Percentiles rank a stretch among this genome's conserved stretches.
phyloP scores from a whole-genome alignment of 768 basidiomycete genomes.

The Agaricus subrufescens region DNA sequence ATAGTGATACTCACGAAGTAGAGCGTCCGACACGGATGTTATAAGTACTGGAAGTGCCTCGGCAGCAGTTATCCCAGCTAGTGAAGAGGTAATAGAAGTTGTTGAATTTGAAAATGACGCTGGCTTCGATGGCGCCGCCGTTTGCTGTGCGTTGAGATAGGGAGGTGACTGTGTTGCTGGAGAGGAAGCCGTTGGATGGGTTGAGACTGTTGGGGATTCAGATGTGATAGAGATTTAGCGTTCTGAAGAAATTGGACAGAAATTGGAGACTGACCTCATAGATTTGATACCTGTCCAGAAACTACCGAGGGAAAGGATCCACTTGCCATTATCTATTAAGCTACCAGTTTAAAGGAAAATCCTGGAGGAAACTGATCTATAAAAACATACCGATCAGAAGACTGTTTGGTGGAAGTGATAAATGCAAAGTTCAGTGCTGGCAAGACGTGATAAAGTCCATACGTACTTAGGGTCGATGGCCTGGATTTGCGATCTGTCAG shows the following conservation, averaged over 20 bases:
- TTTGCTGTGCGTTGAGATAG: slow-evolving; percentile 41
- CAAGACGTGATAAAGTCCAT: background rate
- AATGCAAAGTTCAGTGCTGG: background rate
- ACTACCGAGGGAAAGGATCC: slow-evolving; percentile 48
- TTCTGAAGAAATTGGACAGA: background rate
- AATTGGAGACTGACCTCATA: slow-evolving; percentile 18
- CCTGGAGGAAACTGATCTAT: background rate
- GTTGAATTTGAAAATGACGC: slow-evolving; percentile 37
- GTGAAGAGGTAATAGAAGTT: slow-evolving; percentile 52
- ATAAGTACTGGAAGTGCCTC: slow-evolving; percentile 48
- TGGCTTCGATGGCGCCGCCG: slow-evolving; percentile 46
- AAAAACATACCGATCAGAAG: slow-evolving; percentile 24
- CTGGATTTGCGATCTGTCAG: slow-evolving; percentile 17
- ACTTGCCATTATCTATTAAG: slow-evolving; percentile 31
- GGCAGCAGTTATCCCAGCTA: slow-evolving; percentile 51
- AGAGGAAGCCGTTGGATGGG: slow-evolving; percentile 37
- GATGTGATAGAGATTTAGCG: background rate
- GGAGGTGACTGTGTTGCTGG: slow-evolving; percentile 32
- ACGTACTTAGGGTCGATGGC: slow-evolving; percentile 52
- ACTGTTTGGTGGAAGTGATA: slow-evolving; percentile 10
- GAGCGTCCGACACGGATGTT: slow-evolving; percentile 57
- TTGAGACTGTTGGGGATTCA: slow-evolving; percentile 19
- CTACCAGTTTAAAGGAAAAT: background rate
- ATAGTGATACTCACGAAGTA: slow-evolving; percentile 25
- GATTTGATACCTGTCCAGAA: slow-evolving; percentile 55